phyloP scores from a whole-genome alignment of 129 eudicot species.

The Rutidosis leptorrhynchoides region DNA sequence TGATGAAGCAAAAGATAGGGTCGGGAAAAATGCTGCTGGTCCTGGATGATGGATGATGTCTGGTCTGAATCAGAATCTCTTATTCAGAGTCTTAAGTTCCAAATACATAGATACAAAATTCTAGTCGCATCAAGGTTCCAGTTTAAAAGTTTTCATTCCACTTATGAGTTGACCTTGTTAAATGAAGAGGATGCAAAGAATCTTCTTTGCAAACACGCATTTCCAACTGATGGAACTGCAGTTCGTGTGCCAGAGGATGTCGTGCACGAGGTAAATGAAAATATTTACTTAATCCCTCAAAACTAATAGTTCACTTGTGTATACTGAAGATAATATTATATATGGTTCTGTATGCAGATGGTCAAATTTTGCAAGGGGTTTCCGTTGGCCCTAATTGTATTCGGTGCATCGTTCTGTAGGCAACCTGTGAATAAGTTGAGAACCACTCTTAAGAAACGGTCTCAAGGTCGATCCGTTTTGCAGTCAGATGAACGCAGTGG shows the following conservation, averaged over 20 bases:
- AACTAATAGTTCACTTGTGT: neutral
- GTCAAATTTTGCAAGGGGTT: slow-evolving; percentile 39
- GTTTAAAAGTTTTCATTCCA: slow-evolving; percentile 34
- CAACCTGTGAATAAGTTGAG: slow-evolving; percentile 30
- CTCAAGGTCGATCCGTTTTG: slow-evolving; percentile 31
- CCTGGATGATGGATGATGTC: slow-evolving; percentile 62
- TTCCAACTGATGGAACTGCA: slow-evolving; percentile 21
- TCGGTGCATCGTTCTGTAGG: slow-evolving; percentile 35
- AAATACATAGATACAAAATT: slow-evolving; percentile 31
- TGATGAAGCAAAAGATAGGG: slow-evolving; percentile 10
- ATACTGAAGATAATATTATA: neutral
- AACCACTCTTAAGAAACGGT: slow-evolving; percentile 22
- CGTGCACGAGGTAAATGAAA: slow-evolving; percentile 31
- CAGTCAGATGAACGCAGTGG: slow-evolving; percentile 26
- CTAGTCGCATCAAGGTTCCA: slow-evolving; percentile 44
- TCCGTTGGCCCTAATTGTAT: slow-evolving; percentile 41
- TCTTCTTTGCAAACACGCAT: slow-evolving; percentile 37
- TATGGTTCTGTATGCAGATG: slow-evolving; percentile 23
- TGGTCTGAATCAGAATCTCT: slow-evolving; percentile 38
- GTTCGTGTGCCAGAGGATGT: slow-evolving; percentile 33
- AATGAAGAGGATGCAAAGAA: slow-evolving; percentile 39
- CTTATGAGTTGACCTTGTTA: slow-evolving; percentile 32
- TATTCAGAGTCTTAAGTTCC: slow-evolving; percentile 28
- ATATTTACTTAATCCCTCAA: neutral
- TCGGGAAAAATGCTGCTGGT: slow-evolving; percentile 36